Base-by-base conservation (phyloP, 805 yeast species). In the Wickerhamomyces kurtzmanii region DNA sequence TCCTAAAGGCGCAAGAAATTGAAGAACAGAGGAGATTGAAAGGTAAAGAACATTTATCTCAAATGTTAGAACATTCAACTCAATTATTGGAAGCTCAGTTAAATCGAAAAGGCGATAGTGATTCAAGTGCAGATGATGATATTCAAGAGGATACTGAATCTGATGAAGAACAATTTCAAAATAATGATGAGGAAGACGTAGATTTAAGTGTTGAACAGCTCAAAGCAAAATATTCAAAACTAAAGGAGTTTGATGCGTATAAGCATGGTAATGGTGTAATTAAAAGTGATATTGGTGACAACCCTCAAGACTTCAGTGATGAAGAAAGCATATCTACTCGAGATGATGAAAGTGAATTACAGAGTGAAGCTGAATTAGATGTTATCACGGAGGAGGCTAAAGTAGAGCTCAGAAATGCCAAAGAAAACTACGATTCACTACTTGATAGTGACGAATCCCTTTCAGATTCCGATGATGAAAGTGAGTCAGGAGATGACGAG, bases 11-110 rank as follows among this genome's bases (percentile, higher is more conserved):
- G 26, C 73, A 78, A 35, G 84, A 81, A 39, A 78, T 69, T 34
- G 94, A 84, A 40, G 87, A 82, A 38, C 66, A 79, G 42, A 79
- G 85, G 47, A 71, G 82, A 30, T 69, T 71, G 8, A 75, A 79
- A 44, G 95, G 96, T 21, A 81, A 86, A 47, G 82, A 83, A 43
- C 94, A 87, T 48, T 62, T 89, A 31, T 75, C 84, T 31, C 79
- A 84, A 46, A 87, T 89, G 65, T 59, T 89, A 32, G 94, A 87
- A 45, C 91, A 87, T 45, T 84, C 96, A 15, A 84, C 96, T 0
- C 87, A 83, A 47, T 65, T 89, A 20, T 61, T 89, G 17, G 96
- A 86, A 36, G 93, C 94, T 1, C 94, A 89, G 38, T 51, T 81
- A 31, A 72, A 69, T 17, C 63, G 64, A 29, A 41, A 32, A 6